Percentiles rank a stretch among this genome's conserved stretches.
Conservation (phyloP, 208 protist genomes). For the Balamuthia mandrillaris region DNA sequence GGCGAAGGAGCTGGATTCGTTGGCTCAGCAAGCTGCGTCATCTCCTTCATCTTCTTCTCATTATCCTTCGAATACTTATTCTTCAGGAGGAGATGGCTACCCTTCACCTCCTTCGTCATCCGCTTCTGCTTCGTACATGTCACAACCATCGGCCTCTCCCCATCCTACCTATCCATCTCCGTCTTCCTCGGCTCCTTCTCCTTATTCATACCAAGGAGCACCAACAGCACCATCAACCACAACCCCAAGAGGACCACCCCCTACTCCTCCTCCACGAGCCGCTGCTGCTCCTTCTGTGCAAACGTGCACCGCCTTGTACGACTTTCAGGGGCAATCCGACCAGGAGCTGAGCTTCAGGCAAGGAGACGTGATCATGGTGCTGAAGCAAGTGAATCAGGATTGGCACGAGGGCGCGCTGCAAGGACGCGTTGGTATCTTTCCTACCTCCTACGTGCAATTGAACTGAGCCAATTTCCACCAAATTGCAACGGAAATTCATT, state of each 20-base stretch:
- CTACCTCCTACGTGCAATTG: constrained; percentile 15
- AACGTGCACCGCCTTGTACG: neutral
- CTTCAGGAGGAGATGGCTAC: neutral
- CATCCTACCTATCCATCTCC: neutral
- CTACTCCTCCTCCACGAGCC: neutral
- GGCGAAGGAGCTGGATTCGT: neutral
- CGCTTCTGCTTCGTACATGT: neutral
- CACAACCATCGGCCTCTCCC: neutral
- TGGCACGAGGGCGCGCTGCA: constrained; percentile 15
- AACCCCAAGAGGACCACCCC: neutral
- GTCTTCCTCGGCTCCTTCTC: neutral
- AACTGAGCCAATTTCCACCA: no score
- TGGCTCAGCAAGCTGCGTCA: constrained; percentile 1
- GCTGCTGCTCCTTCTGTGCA: neutral
- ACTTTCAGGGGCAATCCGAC: neutral
- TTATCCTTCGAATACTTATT: neutral
- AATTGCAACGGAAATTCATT: no score
- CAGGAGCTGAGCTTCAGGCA: constrained; percentile 9
- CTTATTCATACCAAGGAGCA: neutral
- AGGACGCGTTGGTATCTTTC: neutral
- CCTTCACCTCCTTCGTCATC: neutral
- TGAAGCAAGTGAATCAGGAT: neutral
- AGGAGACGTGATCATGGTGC: neutral
- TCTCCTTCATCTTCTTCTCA: neutral
- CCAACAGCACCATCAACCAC: neutral